Evolutionary conservation across 1,139 yeast species (phyloP), one percentile per base, ranked within the genome.

Genomic region (Eremothecium sinecaudum): DNA sequence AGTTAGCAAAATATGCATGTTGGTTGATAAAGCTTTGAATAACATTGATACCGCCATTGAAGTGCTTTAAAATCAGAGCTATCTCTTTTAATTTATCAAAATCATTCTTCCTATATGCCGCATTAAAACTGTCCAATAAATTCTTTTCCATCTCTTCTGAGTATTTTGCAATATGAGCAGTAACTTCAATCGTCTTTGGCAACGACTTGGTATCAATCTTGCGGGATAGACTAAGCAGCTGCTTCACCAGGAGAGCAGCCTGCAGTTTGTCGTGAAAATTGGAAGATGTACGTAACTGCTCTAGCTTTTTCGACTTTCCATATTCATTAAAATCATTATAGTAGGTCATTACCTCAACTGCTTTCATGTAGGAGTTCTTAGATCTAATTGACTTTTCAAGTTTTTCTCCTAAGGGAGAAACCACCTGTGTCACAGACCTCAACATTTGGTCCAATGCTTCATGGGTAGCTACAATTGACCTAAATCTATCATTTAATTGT

Each of bases 11-110:
- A 41, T 80, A 73, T 39, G 77, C 82, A 53, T 81, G 86, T 51
- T 81, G 86, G 51, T 76, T 78, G 28, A 86, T 84, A 59, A 83
- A 87, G 34, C 81, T 73, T 52, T 79, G 86, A 10, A 84, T 79
- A 9, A 86, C 92, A 40, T 79, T 77, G 4, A 75, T 68, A 7
- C 96, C 96, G 8, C 87, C 92, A 50, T 90, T 87, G 60, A 78
- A 87, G 40, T 77, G 83, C 35, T 77, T 71, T 35, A 87, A 63
- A n/a, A 86, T 73, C 33, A 73, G 73, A 1, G 96, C 86, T 24
- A 83, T 74, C 39, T 79, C 86, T 46, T 72, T 76, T 81, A 90
- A 78, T 34, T 73, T 73, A n/a, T 68, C 67, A 47, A 77, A 70
- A 44, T 79, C 80, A 37, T 58, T 58, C 15, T 52, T 51, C 34